Evolutionary conservation across 805 yeast species (phyloP).

Genomic region (Metschnikowia vanudenii): DNA sequence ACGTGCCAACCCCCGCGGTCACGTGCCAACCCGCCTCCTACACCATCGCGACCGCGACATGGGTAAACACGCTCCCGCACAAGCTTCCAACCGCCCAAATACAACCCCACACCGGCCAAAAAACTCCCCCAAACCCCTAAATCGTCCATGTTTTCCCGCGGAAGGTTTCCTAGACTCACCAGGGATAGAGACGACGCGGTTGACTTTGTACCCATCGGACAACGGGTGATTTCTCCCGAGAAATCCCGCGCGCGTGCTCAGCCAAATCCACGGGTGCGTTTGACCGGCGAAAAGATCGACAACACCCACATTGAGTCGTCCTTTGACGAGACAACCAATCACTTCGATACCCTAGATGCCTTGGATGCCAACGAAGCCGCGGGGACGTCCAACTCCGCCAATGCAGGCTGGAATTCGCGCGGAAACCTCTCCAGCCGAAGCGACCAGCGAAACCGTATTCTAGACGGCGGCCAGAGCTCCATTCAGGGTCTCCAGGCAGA

Average conservation of each 20-base stretch:
- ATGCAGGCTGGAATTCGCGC: conserved; percentile 10
- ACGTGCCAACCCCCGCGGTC: no score
- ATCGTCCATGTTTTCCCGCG: conserved; percentile 19
- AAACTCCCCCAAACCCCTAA: not conserved
- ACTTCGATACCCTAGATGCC: conserved; percentile 7
- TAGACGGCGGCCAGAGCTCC: conserved; percentile 17
- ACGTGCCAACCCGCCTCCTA: no score
- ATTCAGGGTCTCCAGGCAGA: conserved; percentile 26
- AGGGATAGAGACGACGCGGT: conserved; percentile 18
- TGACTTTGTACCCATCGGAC: conserved; percentile 30
- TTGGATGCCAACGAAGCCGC: not conserved
- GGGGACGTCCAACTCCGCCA: conserved; percentile 2
- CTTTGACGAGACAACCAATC: conserved; percentile 14
- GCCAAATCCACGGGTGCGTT: conserved; percentile 3
- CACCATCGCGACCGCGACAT: no score
- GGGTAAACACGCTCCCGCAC: not conserved
- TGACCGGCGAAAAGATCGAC: conserved; percentile 10
- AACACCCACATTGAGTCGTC: conserved; percentile 14
- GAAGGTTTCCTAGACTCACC: conserved; percentile 18
- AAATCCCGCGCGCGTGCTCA: not conserved
- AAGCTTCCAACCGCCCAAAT: not conserved
- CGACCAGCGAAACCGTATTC: not conserved
- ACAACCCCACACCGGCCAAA: not conserved
- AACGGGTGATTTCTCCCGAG: conserved; percentile 12
- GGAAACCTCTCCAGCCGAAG: not conserved